phyloP scores from a whole-genome alignment of 78 protist species.

The Dictyostelium brefeldianum region DNA sequence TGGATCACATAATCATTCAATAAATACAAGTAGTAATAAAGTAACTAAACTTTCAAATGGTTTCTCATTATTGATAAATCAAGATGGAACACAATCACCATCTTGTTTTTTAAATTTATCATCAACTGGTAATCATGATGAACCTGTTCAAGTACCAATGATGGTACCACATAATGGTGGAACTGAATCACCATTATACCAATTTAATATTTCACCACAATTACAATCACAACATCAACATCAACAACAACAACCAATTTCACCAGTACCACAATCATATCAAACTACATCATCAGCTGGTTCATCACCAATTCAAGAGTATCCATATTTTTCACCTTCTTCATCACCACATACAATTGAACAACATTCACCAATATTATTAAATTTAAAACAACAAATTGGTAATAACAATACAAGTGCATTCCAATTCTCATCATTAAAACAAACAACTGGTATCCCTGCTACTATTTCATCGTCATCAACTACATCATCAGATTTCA shows the following conservation, averaged over 20 bases:
- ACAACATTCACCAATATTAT: background rate
- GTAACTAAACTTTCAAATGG: conserved; percentile 10
- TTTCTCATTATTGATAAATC: conserved; percentile 2
- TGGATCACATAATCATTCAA: background rate
- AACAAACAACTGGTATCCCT: background rate
- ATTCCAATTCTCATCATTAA: conserved; percentile 20
- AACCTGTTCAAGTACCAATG: background rate
- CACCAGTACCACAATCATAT: conserved; percentile 33
- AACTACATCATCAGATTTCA: background rate
- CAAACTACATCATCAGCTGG: background rate
- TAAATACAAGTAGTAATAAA: conserved; percentile 1
- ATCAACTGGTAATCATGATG: conserved; percentile 5
- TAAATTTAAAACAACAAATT: background rate
- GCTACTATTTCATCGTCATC: background rate
- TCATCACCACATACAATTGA: background rate
- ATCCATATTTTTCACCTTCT: conserved; percentile 7
- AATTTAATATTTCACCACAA: conserved; percentile 9
- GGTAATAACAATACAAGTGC: background rate
- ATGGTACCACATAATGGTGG: background rate
- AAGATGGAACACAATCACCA: conserved; percentile 45
- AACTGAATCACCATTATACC: background rate
- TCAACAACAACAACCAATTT: background rate
- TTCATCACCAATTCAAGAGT: conserved; percentile 40
- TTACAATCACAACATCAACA: background rate
- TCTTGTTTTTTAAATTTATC: conserved; percentile 35